A percentile compares a stretch with the other conserved stretches of the same genome.
These are phyloP conservation scores for Calocybe gangraenosa DNA, from an alignment of 768 basidiomycete species.

Conservation along the genomic window DNA sequence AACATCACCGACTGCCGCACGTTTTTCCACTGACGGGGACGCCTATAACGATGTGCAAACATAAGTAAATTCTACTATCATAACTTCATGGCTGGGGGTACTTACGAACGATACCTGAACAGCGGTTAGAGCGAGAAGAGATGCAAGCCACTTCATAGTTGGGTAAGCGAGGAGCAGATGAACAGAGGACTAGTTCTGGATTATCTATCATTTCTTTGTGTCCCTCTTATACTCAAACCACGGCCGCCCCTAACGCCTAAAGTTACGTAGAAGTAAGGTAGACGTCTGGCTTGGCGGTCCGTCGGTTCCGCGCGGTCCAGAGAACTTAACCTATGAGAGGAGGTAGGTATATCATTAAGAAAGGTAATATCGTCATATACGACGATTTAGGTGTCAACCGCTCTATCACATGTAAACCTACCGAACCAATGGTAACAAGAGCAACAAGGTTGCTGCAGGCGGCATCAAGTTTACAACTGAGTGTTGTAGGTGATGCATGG, in stretches of 20 bases:
- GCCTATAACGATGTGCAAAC: constrained; percentile 2
- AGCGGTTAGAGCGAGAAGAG: constrained; percentile 16
- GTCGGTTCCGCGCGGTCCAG: constrained; percentile 11
- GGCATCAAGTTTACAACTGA: too few species aligned
- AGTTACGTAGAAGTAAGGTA: background rate
- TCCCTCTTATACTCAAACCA: constrained; percentile 1
- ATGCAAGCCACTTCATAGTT: constrained; percentile 21
- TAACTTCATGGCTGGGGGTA: background rate
- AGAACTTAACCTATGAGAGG: background rate
- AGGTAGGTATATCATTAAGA: background rate
- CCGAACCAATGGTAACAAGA: background rate
- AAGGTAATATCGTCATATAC: background rate
- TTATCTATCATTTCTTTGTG: background rate
- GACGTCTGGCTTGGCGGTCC: constrained; percentile 7
- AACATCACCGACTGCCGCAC: constrained; percentile 32
- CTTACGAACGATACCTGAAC: constrained; percentile 17
- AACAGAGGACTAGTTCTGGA: constrained; percentile 10
- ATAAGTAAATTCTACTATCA: background rate
- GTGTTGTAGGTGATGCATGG: too few species aligned
- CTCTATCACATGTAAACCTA: background rate
- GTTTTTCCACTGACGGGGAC: constrained; percentile 23
- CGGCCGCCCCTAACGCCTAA: background rate
- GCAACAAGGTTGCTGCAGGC: too few species aligned
- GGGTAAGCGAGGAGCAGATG: background rate
- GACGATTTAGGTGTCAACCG: background rate